Evolutionary conservation across 2,329 filamentous ascomycete species (phyloP), one percentile per base, ranked within the genome.

Genomic region (Penicillium sclerotiorum): DNA sequence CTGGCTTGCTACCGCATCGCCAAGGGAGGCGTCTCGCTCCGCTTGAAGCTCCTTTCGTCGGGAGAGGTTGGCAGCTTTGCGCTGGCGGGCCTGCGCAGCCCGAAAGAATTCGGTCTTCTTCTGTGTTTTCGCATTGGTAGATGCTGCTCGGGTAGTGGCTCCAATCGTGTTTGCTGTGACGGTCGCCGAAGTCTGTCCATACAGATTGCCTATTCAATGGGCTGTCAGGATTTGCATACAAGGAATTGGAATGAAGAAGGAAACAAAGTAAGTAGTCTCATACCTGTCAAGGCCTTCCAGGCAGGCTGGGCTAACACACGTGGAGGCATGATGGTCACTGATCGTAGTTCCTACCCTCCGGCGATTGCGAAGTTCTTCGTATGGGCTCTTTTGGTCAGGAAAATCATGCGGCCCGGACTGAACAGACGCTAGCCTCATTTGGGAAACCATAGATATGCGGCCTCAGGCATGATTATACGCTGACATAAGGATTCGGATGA

Each of bases 1-100:
- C 52, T 86, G 79, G 65, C 93, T 94, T 61, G 86, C 82, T 56
- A 99, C 78, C 1, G 91, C 89, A 70, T 95, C 83, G 43, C 93
- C 93, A 58, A 87, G 78, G 38, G 79, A 79, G 39, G 79, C 79
- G 50, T 83, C 78, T 51, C 89, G 84, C 66, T 85, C 77, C 56
- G 83, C 75, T 52, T 83, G 72, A 47, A 97, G 80, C 55, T 85
- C 84, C 55, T 83, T 79, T 63, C 87, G 90, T 44, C 90, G 85
- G 64, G 87, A 82, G 38, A 93, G 70, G 67, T 96, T 95, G 58
- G 88, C 89, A 9, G 87, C 84, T 72, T 93, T 95, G 55, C 90
- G 86, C 68, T 91, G 89, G 63, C 88, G 83, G 25, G 89, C 86
- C 72, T 95, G 90, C 3, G 87, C 87, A 72, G 88, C 83, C 52